Evolutionary conservation across 768 basidiomycete species (phyloP), one percentile per base, ranked within the genome.

Genomic region (Holtermanniella nyarrowii): DNA sequence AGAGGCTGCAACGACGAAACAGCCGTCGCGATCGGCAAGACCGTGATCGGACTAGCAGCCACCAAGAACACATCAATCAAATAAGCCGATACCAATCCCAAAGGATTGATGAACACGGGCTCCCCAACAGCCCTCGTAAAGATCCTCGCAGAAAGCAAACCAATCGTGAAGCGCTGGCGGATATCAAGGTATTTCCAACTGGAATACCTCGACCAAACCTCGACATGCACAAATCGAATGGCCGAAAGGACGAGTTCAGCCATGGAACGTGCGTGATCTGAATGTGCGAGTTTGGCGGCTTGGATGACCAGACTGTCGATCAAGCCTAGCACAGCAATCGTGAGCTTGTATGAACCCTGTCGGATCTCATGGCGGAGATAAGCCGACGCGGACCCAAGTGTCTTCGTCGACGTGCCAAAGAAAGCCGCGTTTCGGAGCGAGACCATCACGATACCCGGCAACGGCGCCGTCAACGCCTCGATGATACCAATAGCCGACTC

Each of bases 131-230:
- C 77, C 39, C 79, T 77, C 13, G 77, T 74, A 65, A 85, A 91
- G 24, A 91, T 74, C 5, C 76, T 74, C 10, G 81, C 77, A 22
- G 88, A 75, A 14, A 81, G 75, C 48, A 78, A 76, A 18, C 83
- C 84, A 44, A 96, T 83, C 73, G 88, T 85, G 62, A 87, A 91
- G 37, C 85, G 78, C 63, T 88, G 85, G 3, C 83, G 83, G 12
- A 90, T 75, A 50, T 84, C 83, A 3, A 76, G 75, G 58, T 89
- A 95, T 66, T 86, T 85, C 90, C 90, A 96, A 2, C 81, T 79
- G 37, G 81, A 67, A 68, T 88, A 85, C 59, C 85, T 83, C 0
- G 84, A 79, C 90, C 90, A 96, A 18, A 93, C 81, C 66, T 91
- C 86, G 5, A 80, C 79, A 61, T 89, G 86, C 7, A 91, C 78